Percentiles rank a stretch among this genome's conserved stretches.
Evolutionary conservation across 2,329 filamentous ascomycete genomes (phyloP).

Genomic region (Diaporthe citrichinensis): DNA sequence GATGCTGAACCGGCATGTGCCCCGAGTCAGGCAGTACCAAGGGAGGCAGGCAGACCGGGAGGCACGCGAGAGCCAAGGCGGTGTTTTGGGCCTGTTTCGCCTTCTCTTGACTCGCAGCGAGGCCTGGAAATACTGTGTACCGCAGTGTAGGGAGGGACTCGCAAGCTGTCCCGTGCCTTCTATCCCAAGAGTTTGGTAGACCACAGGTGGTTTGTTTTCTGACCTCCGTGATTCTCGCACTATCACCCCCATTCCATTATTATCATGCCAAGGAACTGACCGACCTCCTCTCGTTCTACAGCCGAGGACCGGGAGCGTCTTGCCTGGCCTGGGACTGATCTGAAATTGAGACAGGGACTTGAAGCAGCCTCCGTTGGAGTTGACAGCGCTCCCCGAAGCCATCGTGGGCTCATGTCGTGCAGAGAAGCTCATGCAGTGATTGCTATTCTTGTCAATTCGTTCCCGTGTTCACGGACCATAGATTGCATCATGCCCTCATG

Average conservation of each 20-base stretch:
- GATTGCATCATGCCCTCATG: slow-evolving; percentile 34
- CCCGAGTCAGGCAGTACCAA: slow-evolving; percentile 38
- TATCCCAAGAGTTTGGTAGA: slow-evolving; percentile 21
- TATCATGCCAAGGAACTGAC: neutral
- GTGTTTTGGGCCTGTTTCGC: slow-evolving; percentile 40
- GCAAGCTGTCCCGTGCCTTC: neutral
- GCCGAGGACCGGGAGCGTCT: neutral
- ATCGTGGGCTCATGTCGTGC: slow-evolving; percentile 28
- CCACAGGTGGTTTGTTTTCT: slow-evolving; percentile 4
- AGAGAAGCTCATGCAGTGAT: slow-evolving; percentile 13
- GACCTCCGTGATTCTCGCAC: neutral
- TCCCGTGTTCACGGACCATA: slow-evolving; percentile 17
- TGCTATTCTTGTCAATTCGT: slow-evolving; percentile 19
- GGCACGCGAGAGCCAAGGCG: slow-evolving; percentile 30
- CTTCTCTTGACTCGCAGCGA: slow-evolving; percentile 38
- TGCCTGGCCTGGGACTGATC: slow-evolving; percentile 18
- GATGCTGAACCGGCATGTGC: slow-evolving; percentile 30
- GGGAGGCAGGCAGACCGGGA: slow-evolving; percentile 27
- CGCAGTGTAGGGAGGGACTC: slow-evolving; percentile 5
- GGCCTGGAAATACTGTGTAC: slow-evolving; percentile 5
- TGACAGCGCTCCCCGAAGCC: slow-evolving; percentile 2
- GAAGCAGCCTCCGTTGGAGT: slow-evolving; percentile 24
- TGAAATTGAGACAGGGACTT: slow-evolving; percentile 27
- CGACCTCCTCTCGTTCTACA: neutral
- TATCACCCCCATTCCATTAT: neutral